Percentiles rank a stretch among this genome's conserved stretches.
Evolutionary conservation across 2,329 filamentous ascomycete species (phyloP).

Genomic region (Colletotrichum godetiae): DNA sequence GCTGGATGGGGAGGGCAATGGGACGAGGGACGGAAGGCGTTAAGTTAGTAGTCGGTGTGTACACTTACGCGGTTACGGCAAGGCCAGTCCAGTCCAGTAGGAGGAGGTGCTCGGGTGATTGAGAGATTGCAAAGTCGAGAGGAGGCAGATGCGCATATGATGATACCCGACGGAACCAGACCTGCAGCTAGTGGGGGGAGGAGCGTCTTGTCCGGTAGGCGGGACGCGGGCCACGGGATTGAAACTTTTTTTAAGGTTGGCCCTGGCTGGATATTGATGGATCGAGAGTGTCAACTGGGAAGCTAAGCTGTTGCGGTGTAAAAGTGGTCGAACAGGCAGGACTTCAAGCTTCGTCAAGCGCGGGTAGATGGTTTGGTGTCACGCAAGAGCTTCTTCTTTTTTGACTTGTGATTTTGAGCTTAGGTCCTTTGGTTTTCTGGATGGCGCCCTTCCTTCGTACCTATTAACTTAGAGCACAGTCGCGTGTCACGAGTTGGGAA

Average conservation of each 20-base stretch:
- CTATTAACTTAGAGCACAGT: not conserved
- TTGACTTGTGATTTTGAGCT: not conserved
- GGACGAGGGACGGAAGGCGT: constrained; percentile 1
- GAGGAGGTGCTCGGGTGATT: constrained; percentile 25
- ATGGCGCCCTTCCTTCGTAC: not conserved
- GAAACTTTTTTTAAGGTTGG: constrained; percentile 14
- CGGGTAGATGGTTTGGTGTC: not conserved
- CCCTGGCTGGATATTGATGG: constrained; percentile 1
- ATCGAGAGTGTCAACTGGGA: not conserved
- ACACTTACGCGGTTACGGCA: constrained; percentile 14
- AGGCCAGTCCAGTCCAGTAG: constrained; percentile 25
- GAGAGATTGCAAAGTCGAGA: constrained; percentile 9
- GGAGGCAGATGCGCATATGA: constrained; percentile 19
- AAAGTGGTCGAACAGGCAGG: no score
- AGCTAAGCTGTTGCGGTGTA: not conserved
- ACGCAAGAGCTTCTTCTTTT: not conserved
- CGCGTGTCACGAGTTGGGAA: constrained; percentile 23
- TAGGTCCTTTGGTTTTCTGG: not conserved
- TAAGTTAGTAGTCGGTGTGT: not conserved
- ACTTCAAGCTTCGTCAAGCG: not conserved
- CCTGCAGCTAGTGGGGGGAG: constrained; percentile 31
- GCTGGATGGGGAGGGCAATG: not conserved
- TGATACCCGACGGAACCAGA: constrained; percentile 4
- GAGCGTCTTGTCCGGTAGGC: constrained; percentile 26
- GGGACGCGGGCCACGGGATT: constrained; percentile 22